These are phyloP conservation scores for Plasmopara viticola DNA, from an alignment of 352 stramenopile species.

Conservation along the genomic window DNA sequence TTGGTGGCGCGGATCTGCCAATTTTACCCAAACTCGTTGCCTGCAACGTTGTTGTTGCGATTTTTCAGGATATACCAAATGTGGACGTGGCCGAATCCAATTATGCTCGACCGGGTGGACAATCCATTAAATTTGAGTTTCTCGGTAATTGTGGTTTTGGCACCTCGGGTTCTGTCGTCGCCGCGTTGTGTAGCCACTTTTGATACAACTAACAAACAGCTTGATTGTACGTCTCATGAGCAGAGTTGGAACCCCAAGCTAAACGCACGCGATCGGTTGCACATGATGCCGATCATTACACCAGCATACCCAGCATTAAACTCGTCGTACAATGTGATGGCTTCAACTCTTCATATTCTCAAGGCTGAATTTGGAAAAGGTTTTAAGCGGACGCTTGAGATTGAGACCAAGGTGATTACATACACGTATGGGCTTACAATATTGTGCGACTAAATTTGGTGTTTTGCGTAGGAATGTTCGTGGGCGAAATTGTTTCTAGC, in stretches of 20 bases:
- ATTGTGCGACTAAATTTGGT: not conserved
- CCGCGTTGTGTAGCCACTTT: not conserved
- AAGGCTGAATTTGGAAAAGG: constrained; percentile 83
- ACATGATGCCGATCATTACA: constrained; percentile 99
- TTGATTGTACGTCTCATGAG: constrained; percentile 6
- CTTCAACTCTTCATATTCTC: constrained; percentile 87
- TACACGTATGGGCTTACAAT: not conserved
- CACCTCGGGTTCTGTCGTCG: too few species aligned
- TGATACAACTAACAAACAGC: constrained; percentile 7
- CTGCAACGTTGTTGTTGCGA: constrained; percentile 82
- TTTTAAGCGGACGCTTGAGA: constrained; percentile 55
- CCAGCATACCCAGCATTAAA: constrained; percentile 97
- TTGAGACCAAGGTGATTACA: constrained; percentile 70
- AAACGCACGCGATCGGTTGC: constrained; percentile 78
- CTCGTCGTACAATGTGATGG: constrained; percentile 96
- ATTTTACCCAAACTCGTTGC: constrained; percentile 80
- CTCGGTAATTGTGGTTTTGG: constrained; percentile 33
- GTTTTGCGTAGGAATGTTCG: constrained; percentile 41
- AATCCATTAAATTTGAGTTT: constrained; percentile 53
- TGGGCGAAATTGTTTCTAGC: constrained; percentile 79
- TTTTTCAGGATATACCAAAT: constrained; percentile 95
- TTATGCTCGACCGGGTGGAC: constrained; percentile 69
- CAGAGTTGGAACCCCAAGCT: constrained; percentile 87
- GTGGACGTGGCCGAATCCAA: constrained; percentile 95
- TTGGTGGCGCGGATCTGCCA: constrained; percentile 94